Base-by-base conservation (phyloP, 805 yeast species). In the Candida peoriensis region DNA sequence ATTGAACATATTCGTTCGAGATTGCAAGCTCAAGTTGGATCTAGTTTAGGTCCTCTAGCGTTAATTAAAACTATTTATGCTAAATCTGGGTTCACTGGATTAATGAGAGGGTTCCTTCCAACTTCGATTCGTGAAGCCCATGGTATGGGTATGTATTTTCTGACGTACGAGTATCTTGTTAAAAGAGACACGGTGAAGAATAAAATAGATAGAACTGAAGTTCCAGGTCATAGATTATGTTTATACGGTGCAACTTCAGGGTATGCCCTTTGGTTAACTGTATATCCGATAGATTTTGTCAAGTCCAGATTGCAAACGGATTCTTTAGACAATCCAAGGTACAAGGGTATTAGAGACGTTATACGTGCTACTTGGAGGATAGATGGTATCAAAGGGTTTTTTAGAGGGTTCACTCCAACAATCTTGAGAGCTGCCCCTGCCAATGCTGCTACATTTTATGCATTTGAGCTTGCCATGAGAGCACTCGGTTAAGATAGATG, bases 351-450 rank as follows among this genome's bases (percentile, higher is more conserved):
- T 24, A 29, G 70, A n/a, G 73, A 73, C 39, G 94, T 87, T 19
- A 63, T 74, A 13, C 68, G 57, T 37, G 67, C 70, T 37, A 69
- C 86, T 16, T 70, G 57, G 52, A 59, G 56, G 32, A 66, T 69
- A n/a, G 66, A 69, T 34, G 97, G 97, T 19, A 38, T 77, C 18
- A 68, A 68, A 43, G 95, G 95, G 0, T 83, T 93, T 53, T 84
- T 85, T 63, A 81, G 81, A 61, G 99, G 99, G 2, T 89, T 94
- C 55, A 61, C 77, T 14, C 97, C 98, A 24, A 89, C 97, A 0
- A 76, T 93, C 44, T 65, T 93, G 44, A 81, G 99, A 63, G 97
- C 99, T 32, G 95, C 96, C 4, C 98, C 98, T 1, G 98, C 94
- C 4, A 94, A 93, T 57, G 99, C 96, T 27, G 95, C 94, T 20